A percentile compares a stretch with the other conserved stretches of the same genome.
These are phyloP conservation scores for Cordyceps farinosa DNA, from an alignment of 2,329 filamentous ascomycete species.

Conservation along the genomic window DNA sequence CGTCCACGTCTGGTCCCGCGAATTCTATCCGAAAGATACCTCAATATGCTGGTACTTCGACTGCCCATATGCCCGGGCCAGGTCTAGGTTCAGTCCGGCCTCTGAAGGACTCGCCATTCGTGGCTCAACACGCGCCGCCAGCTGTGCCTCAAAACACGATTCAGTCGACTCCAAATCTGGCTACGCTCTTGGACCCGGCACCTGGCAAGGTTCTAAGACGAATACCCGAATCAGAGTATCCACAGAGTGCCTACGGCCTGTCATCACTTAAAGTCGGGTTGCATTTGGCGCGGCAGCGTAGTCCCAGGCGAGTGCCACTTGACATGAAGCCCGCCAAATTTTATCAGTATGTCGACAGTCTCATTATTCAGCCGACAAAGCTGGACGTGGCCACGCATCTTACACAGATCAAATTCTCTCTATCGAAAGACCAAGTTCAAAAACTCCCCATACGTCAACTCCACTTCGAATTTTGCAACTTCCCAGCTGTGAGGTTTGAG, in stretches of 20 bases:
- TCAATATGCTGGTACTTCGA: neutral
- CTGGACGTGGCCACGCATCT: neutral
- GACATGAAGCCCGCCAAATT: neutral
- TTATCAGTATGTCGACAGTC: constrained; percentile 8
- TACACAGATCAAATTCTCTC: neutral
- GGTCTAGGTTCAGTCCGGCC: neutral
- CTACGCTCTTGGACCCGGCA: neutral
- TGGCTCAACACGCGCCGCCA: neutral
- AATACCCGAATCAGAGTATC: constrained; percentile 34
- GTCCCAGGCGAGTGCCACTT: constrained; percentile 41
- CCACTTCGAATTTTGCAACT: neutral
- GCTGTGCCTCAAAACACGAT: neutral
- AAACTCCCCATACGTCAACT: neutral
- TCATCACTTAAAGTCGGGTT: constrained; percentile 42
- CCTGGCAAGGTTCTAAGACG: neutral
- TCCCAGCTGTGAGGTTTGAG: constrained; percentile 1
- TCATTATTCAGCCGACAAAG: constrained; percentile 10
- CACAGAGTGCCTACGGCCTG: constrained; percentile 39
- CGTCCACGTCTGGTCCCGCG: no score
- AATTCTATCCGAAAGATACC: no score
- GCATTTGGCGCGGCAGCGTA: constrained; percentile 46
- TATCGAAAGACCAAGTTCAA: neutral
- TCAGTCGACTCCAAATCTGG: neutral
- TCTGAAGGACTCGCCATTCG: neutral
- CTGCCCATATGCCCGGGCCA: neutral